Evolutionary conservation across 1,284 basidiomycete genomes (phyloP), one percentile per base, ranked within the genome.

Genomic region (Sanghuangporus weigelae): DNA sequence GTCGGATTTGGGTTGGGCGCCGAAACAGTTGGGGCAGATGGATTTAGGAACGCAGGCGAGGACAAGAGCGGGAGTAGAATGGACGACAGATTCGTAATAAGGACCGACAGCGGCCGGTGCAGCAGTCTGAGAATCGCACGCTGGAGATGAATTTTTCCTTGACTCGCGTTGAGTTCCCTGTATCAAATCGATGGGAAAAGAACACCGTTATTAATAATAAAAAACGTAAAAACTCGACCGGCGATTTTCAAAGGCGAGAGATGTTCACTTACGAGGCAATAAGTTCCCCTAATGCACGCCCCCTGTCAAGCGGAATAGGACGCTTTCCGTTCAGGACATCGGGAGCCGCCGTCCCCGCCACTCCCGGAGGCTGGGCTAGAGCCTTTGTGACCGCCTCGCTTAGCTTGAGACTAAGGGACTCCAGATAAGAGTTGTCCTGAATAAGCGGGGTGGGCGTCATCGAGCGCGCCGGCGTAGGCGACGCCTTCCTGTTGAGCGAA

Each of bases 381-480:
- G 89, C 86, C 74, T 84, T 90, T 53, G 88, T 85, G n/a, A 90
- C 87, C 0, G 87, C 89, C 73, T 93, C 90, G 70, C 85, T 90
- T 48, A 93, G 78, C 72, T 87, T 90, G 62, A 92, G 78, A 68
- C 84, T 80, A 56, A 92, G 81, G 60, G 85, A 82, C 72, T 91
- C 87, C 64, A 92, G 79, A 73, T 91, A 92, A 5, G 87, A 88
- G 59, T 87, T 87, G 71, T 91, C 89, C 69, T 90, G 89, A 44
- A 87, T 76, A 48, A 87, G 80, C 7, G 83, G 77, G 2, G 78
- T 69, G 2, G 81, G 78, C 46, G 77, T 70, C 0, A 77, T 70
- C 11, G 73, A 71, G 3, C 78, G 67, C 3, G 73, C 69, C 19
- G 78, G 71, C 2, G 73, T 70, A 7, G 78, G 73, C 21, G 66